Base-by-base conservation (phyloP, 371 early-diverging fungal genomes). In the Mucor plumbeus region DNA sequence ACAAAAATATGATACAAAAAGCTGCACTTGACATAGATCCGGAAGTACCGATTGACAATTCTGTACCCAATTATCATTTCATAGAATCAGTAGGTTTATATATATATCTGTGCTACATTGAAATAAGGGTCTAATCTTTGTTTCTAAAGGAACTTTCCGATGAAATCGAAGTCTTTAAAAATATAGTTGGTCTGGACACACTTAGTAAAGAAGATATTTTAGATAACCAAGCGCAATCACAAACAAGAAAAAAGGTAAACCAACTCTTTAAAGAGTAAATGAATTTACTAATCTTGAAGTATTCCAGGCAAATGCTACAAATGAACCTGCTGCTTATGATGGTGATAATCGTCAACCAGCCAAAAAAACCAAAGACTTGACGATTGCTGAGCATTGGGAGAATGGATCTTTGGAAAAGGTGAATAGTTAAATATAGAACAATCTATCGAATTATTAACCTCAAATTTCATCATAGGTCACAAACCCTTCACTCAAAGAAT, bases 1-100 rank as follows among this genome's bases (percentile, higher is more conserved):
- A 87, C 63, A 85, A 87, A 64, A 82, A 83, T 40, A 82, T 83
- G 50, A 71, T 91, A 31, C 85, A 88, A 56, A 84, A 85, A 6
- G 76, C 87, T 10, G 91, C 91, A 6, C 71, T 90, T 35, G 77
- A 79, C 26, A 59, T 41, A 4, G 63, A 61, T 9, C 38, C 41
- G 5, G 63, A 67, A 48, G 41, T 39, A 21, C 55, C 48, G 17
- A 36, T 47, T 10, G 73, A 73, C 48, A 53, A 48, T 4, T 58
- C 64, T 11, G 5, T 69, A 6, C 70, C 73, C 19, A 35, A 68
- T 43, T 68, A 56, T 38, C 9, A 70, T 13, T 58, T 47, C 8
- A 68, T 63, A 9, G 69, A 68, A 50, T 14, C 44, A 31, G 65
- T 65, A 62, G 13, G 14, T 35, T 19, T 61, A 34, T 62, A 13